Base-by-base conservation (phyloP, 2,329 filamentous ascomycete species). In the Talaromyces albobiverticillius region DNA sequence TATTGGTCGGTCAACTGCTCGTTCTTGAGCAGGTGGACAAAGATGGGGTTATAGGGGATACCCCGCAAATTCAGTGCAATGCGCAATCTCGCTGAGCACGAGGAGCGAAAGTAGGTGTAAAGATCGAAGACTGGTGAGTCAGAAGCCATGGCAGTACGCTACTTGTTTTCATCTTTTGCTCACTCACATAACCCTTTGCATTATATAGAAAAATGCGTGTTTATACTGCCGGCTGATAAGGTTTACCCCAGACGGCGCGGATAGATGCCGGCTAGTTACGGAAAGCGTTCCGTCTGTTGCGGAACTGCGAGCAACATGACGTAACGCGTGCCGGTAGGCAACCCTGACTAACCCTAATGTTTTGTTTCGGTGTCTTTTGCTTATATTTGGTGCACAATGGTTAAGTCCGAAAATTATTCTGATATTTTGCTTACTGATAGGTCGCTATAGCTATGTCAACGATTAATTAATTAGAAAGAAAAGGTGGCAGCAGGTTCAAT, bases 61-160 rank as follows among this genome's bases (percentile, higher is more conserved):
- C 64, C 64, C 60, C 86, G 86, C 48, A 82, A 71, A 53, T 80
- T 71, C 1, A 84, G 71, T 10, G 82, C 81, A 56, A 86, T 85
- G 43, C 82, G 82, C 4, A 87, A 71, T 11, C 84, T 79, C 0
- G 79, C 82, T 1, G 82, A 81, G 70, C 82, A 86, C 14, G 82
- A 85, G 46, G 83, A 86, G 58, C 81, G 76, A 68, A 81, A 85
- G 70, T 84, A 86, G 57, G 76, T 80, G 71, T 86, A 25, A 20
- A 55, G 46, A 16, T 54, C 36, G 43, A 49, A 55, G 22, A 34
- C 50, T 6, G 50, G 47, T 18, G 42, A 25, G 10, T 54, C 50
- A 22, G 43, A 50, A 50, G 13, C 14, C 51, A 51, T 57, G 22
- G 26, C 26, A 36, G 41, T 11, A 11, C 7, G 13, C 16, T 42